Percentiles rank a stretch among this genome's conserved stretches.
Conservation (phyloP, 148 eudicot species). For the Silene conica region DNA sequence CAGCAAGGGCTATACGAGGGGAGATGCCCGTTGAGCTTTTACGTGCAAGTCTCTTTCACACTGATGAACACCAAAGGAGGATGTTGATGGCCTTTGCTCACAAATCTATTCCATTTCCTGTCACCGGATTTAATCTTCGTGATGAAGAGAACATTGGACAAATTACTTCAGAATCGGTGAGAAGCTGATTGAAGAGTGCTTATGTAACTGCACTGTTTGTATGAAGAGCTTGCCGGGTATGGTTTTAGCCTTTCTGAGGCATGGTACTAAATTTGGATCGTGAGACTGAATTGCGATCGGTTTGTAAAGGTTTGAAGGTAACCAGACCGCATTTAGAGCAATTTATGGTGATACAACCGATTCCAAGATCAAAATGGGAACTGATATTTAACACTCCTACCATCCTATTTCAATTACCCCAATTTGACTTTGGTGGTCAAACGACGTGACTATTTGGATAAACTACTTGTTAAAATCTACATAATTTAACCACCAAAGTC, state of each 20-base stretch:
- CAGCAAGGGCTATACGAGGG: slow-evolving; percentile 57
- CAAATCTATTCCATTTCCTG: slow-evolving; percentile 48
- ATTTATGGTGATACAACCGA: not conserved
- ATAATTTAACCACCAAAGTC: not conserved
- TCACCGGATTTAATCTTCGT: slow-evolving; percentile 24
- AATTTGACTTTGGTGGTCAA: not conserved
- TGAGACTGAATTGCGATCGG: not conserved
- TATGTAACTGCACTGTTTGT: not conserved
- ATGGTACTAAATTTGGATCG: not conserved
- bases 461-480: too few relatives aligned
- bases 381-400: not conserved
- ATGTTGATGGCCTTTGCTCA: slow-evolving; percentile 65
- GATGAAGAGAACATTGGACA: slow-evolving; percentile 25
- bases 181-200: slow-evolving; percentile 15
- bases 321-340: not conserved
- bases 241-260: slow-evolving; percentile 8
- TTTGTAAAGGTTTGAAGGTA: not conserved
- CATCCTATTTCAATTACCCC: not conserved
- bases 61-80: slow-evolving; percentile 66
- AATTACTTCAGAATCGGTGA: slow-evolving; percentile 23
- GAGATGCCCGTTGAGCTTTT: slow-evolving; percentile 94
- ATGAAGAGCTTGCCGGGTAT: not conserved
- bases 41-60: slow-evolving; percentile 90
- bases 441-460: not conserved
- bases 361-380: not conserved